phyloP scores from a whole-genome alignment of 176 grass and related monocot species.

The Triticum dicoccoides region DNA sequence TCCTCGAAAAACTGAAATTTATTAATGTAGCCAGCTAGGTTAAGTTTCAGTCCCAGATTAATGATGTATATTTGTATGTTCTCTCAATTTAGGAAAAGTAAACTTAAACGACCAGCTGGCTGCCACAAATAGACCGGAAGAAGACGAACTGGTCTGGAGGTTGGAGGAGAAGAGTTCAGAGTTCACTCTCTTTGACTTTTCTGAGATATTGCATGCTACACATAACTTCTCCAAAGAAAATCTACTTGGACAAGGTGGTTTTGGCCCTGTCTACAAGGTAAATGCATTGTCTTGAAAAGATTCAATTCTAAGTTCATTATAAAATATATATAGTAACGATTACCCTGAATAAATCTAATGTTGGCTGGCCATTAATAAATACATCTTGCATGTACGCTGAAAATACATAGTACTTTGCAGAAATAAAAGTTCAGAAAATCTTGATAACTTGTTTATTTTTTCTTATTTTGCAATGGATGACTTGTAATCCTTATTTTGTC shows the following conservation, averaged over 20 bases:
- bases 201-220: conserved; percentile 17
- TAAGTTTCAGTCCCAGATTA: not conserved
- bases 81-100: not conserved
- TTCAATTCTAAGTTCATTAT: not conserved
- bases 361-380: not conserved
- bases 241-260: conserved; percentile 57
- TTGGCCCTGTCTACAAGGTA: conserved; percentile 67
- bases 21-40: too few relatives aligned
- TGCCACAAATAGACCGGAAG: not conserved
- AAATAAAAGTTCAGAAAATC: not conserved
- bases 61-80: not conserved
- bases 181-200: conserved; percentile 23
- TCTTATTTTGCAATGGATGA: not conserved
- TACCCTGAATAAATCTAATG: not conserved
- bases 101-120: not conserved
- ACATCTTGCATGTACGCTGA: not conserved
- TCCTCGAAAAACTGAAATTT: too few relatives aligned
- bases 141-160: not conserved
- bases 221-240: conserved; percentile 37
- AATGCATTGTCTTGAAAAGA: not conserved
- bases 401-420: not conserved
- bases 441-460: not conserved
- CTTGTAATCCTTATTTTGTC: not conserved
- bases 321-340: not conserved
- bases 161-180: conserved; percentile 21